Evolutionary conservation across 176 grass and related monocot genomes (phyloP), one percentile per base, ranked within the genome.

Genomic region (Ensete glaucum): DNA sequence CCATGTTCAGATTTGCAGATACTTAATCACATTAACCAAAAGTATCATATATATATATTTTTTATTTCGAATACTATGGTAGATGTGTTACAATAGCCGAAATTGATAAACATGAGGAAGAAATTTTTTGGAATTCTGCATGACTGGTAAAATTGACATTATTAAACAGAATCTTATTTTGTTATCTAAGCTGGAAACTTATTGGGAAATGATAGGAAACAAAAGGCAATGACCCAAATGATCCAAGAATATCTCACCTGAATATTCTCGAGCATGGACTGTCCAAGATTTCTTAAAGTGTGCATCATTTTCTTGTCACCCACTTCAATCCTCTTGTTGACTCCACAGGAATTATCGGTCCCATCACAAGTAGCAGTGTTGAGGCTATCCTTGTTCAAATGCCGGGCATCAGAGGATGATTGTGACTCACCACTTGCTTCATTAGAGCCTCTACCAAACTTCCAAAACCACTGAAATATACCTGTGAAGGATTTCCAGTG

Each of bases 241-340:
- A 59, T 49, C 1, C 4, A 58, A 65, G 62, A 1, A 55, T 43
- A 19, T 49, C 11, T 82, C 78, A 99, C 95, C 90, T 99, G 88
- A 79, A 99, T 87, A 85, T 99, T 94, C 71, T 89, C 90, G 77
- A 85, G 75, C 88, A 99, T 94, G 34, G 90, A 91, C 64, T 94
- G 84, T 10, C 90, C 95, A 17, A 99, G 52, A 71, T 51, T 81
- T 80, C 82, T 99, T 76, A 93, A 86, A 82, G 85, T 85, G 77
- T 49, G 71, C 2, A 78, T 65, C 50, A 91, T 78, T 27, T 89
- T 82, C 66, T 84, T 86, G 83, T 91, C 86, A 52, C 70, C 62
- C 74, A 73, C 73, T 80, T 89, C 82, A 29, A 74, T 73, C 50
- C 72, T 79, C 63, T 69, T 76, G 50, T 64, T 73, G 73, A 82